Evolutionary conservation across 495 filamentous ascomycete genomes (phyloP).

Genomic region (Penicillium nucicola): DNA sequence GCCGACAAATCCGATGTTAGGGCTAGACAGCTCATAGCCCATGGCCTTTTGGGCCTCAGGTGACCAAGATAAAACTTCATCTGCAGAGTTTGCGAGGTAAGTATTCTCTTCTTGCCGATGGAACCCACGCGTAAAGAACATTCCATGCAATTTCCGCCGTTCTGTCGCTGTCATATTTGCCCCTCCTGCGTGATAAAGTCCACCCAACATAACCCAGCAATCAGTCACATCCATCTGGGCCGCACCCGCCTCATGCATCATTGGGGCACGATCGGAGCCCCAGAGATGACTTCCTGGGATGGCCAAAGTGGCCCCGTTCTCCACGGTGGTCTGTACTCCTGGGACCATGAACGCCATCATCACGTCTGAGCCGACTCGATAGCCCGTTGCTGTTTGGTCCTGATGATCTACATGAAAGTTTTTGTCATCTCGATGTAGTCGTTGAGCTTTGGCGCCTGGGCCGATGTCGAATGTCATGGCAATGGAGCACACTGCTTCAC

Average conservation of each 20-base stretch:
- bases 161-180: constrained; percentile 10
- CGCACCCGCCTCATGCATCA: constrained; percentile 4
- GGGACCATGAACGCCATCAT: constrained; percentile 26
- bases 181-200: constrained; percentile 19
- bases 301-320: constrained; percentile 29
- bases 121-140: constrained; percentile 19
- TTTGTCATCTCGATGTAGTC: constrained; percentile 31
- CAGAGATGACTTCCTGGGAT: constrained; percentile 16
- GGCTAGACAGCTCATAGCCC: constrained; percentile 20
- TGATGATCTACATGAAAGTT: constrained; percentile 25
- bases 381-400: constrained; percentile 13
- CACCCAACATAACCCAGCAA: constrained; percentile 21
- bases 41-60: constrained; percentile 16
- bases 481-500: constrained; percentile 22
- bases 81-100: constrained; percentile 13
- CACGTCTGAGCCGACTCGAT: constrained; percentile 15
- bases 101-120: constrained; percentile 19
- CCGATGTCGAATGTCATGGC: constrained; percentile 23
- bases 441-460: constrained; percentile 17
- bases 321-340: constrained; percentile 26
- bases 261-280: constrained; percentile 13
- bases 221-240: constrained; percentile 17
- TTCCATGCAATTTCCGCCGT: constrained; percentile 13
- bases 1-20: constrained; percentile 20
- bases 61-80: constrained; percentile 18